These are phyloP conservation scores for Gossypioides kirkii DNA, from an alignment of 345 rosid genomes.

Conservation along the genomic window DNA sequence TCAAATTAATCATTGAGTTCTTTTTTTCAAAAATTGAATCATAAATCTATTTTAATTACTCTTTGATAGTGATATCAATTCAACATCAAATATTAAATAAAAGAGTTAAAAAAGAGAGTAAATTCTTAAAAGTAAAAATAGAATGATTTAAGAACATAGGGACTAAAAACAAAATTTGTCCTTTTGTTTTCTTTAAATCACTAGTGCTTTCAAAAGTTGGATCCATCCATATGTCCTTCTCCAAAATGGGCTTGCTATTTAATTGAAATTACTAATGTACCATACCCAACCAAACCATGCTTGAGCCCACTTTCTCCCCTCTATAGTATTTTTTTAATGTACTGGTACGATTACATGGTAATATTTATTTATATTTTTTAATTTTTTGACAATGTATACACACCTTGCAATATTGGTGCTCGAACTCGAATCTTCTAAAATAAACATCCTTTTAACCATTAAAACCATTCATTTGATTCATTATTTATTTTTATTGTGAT, in stretches of 20 bases:
- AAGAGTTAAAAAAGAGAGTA: background rate
- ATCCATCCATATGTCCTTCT: background rate
- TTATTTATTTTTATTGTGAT: too few relatives aligned
- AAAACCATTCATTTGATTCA: too few relatives aligned
- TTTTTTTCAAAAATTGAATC: too few relatives aligned
- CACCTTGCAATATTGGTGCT: too few relatives aligned
- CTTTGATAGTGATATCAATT: background rate
- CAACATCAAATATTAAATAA: background rate
- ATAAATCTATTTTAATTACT: background rate
- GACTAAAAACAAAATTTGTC: background rate
- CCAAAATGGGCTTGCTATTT: conserved; percentile 1
- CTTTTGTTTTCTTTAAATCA: background rate
- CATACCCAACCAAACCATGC: background rate
- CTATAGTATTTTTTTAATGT: too few relatives aligned
- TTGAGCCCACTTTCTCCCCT: background rate
- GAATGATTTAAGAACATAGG: background rate
- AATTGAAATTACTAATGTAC: conserved; percentile 1
- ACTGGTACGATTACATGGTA: too few relatives aligned
- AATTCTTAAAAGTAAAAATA: background rate
- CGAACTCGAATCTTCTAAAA: too few relatives aligned
- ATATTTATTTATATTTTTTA: too few relatives aligned
- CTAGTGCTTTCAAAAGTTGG: conserved; percentile 1
- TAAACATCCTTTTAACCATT: too few relatives aligned
- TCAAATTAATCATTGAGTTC: too few relatives aligned
- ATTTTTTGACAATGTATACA: too few relatives aligned